Base-by-base conservation (phyloP, 2,329 filamentous ascomycete species). In the Anisogramma anomala region DNA sequence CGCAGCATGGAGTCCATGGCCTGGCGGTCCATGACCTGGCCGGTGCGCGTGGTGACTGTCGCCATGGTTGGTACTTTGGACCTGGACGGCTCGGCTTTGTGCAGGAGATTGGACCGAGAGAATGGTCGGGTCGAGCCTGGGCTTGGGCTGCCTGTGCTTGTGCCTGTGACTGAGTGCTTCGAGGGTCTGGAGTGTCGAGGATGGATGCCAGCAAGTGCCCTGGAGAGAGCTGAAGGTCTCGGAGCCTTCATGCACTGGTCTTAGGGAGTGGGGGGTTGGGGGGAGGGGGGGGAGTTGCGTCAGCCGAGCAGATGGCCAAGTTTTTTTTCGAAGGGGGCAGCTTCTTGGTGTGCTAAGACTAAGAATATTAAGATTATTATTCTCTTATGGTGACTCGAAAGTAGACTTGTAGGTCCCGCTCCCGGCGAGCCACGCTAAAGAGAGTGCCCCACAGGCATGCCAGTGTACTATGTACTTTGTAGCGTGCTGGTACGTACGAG, bases 1-100 rank as follows among this genome's bases (percentile, higher is more conserved):
- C 83, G 79, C 54, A 96, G 79, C 57, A 96, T 76, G 47, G 79
- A 82, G 58, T 96, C 91, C 57, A 96, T 77, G 43, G 76, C 69
- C 45, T 72, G 67, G 56, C 86, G 79, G 64, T 96, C 87, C 54
- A 98, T 81, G 64, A 84, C 79, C 70, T 94, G 80, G 55, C 89
- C 91, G 65, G 83, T 88, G 58, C 86, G 78, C 46, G 87, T 94
- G 51, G 84, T 91, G 25, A 39, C 18, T 27, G 40, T 47, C 20
- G 48, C 42, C 42, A 45, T 47, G 7, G 30, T 20, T 30, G n/a
- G 19, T 18, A 34, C 38, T 9, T 41, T 36, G n/a, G 19, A 25
- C 2, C 7, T 20, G 23, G 11, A 14, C 13, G 22, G 4, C 3
- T 19, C 26, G 33, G 28, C 22, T 42, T 20, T 35, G 34, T 41